Evolutionary conservation across 2,329 filamentous ascomycete species (phyloP).

Genomic region (Biscogniauxia marginata): DNA sequence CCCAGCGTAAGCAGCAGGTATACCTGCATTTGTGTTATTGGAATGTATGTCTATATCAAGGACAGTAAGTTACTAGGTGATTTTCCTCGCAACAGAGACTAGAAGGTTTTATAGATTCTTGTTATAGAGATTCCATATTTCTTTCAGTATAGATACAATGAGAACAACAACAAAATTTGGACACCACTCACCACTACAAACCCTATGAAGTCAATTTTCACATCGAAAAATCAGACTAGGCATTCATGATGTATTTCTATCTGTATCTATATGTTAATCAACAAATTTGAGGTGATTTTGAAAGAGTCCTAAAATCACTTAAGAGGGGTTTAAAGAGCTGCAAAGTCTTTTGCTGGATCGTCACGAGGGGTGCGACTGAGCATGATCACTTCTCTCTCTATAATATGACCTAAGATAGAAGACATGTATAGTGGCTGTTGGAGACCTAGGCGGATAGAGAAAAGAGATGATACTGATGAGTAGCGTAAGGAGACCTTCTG

Average conservation of each 20-base stretch:
- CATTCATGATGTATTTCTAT: slow-evolving; percentile 46
- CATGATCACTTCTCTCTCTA: slow-evolving; percentile 67
- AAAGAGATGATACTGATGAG: slow-evolving; percentile 57
- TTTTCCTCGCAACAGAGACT: too few species aligned
- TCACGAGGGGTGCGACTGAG: slow-evolving; percentile 58
- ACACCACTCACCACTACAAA: slow-evolving; percentile 30
- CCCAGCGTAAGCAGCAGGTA: slow-evolving; percentile 62
- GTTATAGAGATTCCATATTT: too few species aligned
- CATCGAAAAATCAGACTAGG: slow-evolving; percentile 5
- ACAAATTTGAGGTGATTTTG: too few species aligned
- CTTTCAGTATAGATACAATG: too few species aligned
- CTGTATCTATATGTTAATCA: neutral
- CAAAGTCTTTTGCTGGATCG: slow-evolving; percentile 50
- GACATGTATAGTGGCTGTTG: slow-evolving; percentile 61
- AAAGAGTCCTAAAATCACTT: neutral
- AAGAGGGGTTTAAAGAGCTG: slow-evolving; percentile 2
- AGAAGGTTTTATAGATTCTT: too few species aligned
- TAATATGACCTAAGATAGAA: slow-evolving; percentile 67
- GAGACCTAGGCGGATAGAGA: slow-evolving; percentile 62
- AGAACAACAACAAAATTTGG: neutral
- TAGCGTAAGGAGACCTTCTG: slow-evolving; percentile 42
- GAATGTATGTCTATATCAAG: slow-evolving; percentile 50
- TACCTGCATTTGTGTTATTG: slow-evolving; percentile 44
- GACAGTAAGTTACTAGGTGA: neutral
- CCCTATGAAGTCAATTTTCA: slow-evolving; percentile 48